Conservation (phyloP, 768 basidiomycete species). For the Lentinula aciculospora region DNA sequence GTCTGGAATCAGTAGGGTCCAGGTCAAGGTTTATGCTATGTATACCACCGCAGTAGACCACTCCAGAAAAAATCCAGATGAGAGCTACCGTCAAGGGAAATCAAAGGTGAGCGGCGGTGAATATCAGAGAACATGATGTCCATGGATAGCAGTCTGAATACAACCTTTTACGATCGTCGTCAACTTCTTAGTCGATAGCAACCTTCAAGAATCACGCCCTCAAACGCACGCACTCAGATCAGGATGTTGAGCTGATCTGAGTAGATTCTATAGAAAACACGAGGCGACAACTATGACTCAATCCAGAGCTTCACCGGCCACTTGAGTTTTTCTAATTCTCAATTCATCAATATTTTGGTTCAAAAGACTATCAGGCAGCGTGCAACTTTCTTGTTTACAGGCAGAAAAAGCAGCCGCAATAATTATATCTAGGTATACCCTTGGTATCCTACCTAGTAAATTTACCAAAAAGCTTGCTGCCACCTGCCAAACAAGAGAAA, state of each 20-base stretch:
- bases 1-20: neutral
- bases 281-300: neutral
- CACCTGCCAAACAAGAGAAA: slow-evolving; percentile 23
- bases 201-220: neutral
- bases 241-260: neutral
- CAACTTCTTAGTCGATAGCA: neutral
- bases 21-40: neutral
- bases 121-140: neutral
- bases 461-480: slow-evolving; percentile 41
- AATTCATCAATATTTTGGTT: neutral
- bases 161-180: neutral
- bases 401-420: too few species aligned
- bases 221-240: neutral
- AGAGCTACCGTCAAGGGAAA: neutral
- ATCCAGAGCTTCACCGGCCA: neutral
- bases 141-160: neutral
- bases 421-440: neutral
- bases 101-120: neutral
- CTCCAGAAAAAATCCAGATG: neutral
- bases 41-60: neutral
- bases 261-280: neutral
- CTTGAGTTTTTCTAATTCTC: too few species aligned
- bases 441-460: slow-evolving; percentile 26
- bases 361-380: too few species aligned
- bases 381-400: too few species aligned